Base-by-base conservation (phyloP, 83 land plant species). In the Picea abies region DNA sequence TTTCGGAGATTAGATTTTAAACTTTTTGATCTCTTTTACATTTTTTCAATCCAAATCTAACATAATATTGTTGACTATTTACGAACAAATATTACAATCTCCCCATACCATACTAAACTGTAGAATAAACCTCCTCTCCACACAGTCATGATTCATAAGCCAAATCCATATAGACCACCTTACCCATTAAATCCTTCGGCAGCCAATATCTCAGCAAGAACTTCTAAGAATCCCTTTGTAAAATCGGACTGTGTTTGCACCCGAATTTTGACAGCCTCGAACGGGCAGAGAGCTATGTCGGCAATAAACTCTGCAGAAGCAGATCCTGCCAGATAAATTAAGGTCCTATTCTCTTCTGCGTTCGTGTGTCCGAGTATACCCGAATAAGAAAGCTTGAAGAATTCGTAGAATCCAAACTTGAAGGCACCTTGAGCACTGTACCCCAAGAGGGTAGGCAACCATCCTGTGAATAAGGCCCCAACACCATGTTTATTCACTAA, bases 291-390 rank as follows among this genome's bases (percentile, higher is more conserved):
- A 56, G 84, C 90, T 6, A 89, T 47, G 49, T 87, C 91, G 2
- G 91, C 90, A 41, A 89, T 78, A 47, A 89, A 82, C 84, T 89
- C 91, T 25, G 91, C 90, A 4, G 90, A 89, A 19, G 91, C 91
- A 6, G 91, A 87, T 16, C 90, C 90, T 20, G 87, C 91, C 68
- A 89, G 35, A 82, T 82, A 87, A 32, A 89, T 83, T 23, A 88
- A 4, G 17, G 88, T 86, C 83, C 83, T 83, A 73, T 88, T 70
- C 82, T 80, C 66, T 71, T 65, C 35, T 20, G 85, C 85, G 62
- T 83, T 65, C 82, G 82, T 78, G 7, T 84, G 88, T 10, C 89
- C 84, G 23, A 76, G 63, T 12, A 83, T 1, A 61, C 83, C 90
- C 5, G 88, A 61, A 60, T 83, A 88, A n/a, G 63, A 79, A 79